Evolutionary conservation across 495 filamentous ascomycete species (phyloP).

Genomic region (Aspergillus steynii): DNA sequence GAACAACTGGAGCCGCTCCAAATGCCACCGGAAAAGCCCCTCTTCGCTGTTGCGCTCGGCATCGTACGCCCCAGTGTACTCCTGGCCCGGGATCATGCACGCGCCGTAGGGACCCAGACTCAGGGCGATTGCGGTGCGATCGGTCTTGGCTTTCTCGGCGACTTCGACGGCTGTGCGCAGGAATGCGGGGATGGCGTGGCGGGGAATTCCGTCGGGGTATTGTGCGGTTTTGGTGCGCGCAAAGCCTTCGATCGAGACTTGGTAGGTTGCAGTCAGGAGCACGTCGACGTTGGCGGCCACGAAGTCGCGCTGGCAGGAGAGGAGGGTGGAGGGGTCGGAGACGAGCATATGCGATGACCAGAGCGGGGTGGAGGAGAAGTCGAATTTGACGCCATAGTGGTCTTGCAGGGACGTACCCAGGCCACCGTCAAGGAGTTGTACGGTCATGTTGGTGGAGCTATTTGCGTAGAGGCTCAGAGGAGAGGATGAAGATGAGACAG

Average conservation of each 20-base stretch:
- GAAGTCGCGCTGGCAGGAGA: constrained; percentile 55
- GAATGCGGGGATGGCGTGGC: constrained; percentile 22
- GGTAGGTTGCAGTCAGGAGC: constrained; percentile 65
- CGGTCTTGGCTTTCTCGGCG: constrained; percentile 28
- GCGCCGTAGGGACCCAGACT: constrained; percentile 66
- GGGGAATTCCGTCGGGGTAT: constrained; percentile 27
- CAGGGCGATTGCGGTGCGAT: constrained; percentile 40
- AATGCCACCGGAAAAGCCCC: constrained; percentile 55
- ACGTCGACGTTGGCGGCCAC: constrained; percentile 54
- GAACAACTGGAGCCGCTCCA: constrained; percentile 52
- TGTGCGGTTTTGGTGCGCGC: constrained; percentile 30
- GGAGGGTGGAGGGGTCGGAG: constrained; percentile 46
- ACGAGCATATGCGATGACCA: constrained; percentile 68
- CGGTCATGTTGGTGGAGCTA: background rate
- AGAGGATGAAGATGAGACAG: background rate
- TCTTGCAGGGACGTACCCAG: constrained; percentile 66
- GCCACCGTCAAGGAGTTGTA: constrained; percentile 60
- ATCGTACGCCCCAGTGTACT: constrained; percentile 64
- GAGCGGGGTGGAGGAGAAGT: constrained; percentile 53
- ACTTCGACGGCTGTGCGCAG: constrained; percentile 32
- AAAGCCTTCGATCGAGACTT: constrained; percentile 58
- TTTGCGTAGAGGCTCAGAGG: too few relatives aligned
- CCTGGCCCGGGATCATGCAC: constrained; percentile 60
- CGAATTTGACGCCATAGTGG: constrained; percentile 43
- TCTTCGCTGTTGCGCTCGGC: constrained; percentile 40